Conservation (phyloP, 352 stramenopile species). For the Pythium dissimile region DNA sequence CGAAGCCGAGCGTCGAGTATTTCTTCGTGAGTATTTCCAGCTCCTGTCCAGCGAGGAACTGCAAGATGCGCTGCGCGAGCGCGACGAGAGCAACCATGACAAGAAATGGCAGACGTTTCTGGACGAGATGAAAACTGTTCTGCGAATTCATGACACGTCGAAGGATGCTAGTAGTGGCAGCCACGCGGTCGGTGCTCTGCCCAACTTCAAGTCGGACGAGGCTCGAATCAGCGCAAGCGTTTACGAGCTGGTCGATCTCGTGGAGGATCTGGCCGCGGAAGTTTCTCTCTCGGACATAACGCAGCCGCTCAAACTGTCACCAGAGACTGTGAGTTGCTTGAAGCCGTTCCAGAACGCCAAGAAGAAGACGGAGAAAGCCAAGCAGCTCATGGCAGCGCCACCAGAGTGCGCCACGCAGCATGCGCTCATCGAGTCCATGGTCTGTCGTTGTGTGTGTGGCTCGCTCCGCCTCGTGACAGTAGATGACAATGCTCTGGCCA, state of each 20-base stretch:
- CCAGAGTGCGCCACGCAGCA: background rate
- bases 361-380: conserved; percentile 45
- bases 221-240: conserved; percentile 44
- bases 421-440: background rate
- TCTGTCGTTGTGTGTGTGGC: conserved; percentile 48
- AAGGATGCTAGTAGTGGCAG: too few relatives aligned
- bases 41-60: conserved; percentile 45
- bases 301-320: conserved; percentile 14
- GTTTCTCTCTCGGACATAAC: conserved; percentile 36
- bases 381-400: conserved; percentile 35
- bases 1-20: conserved; percentile 35
- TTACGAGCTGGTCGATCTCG: conserved; percentile 50
- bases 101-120: conserved; percentile 50
- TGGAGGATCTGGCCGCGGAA: conserved; percentile 54
- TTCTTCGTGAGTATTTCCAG: conserved; percentile 61
- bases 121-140: conserved; percentile 42
- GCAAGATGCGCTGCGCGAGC: conserved; percentile 41
- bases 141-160: conserved; percentile 26
- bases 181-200: too few relatives aligned
- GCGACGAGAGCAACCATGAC: conserved; percentile 56
- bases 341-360: conserved; percentile 34
- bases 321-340: conserved; percentile 26
- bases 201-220: conserved; percentile 52
- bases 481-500: background rate
- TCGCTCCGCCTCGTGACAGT: conserved; percentile 30